A percentile compares a stretch with the other conserved stretches of the same genome.
Evolutionary conservation across 768 basidiomycete species (phyloP).

Genomic region (Hericium rajendrae): DNA sequence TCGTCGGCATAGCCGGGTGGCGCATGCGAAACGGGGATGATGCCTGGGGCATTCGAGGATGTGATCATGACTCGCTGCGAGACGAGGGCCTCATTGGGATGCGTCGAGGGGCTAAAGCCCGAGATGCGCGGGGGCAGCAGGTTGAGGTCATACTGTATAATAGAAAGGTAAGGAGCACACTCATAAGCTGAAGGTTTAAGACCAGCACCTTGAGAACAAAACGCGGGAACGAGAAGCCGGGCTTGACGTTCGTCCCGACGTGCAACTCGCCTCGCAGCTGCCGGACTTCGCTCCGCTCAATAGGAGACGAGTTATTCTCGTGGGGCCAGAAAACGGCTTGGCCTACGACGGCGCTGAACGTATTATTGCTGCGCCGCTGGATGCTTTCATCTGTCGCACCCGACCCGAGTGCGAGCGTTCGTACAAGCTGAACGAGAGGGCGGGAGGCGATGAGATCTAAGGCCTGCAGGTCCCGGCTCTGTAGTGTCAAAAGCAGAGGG

Average conservation of each 20-base stretch:
- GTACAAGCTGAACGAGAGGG: conserved; percentile 32
- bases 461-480: conserved; percentile 34
- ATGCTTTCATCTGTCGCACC: conserved; percentile 6
- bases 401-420: conserved; percentile 37
- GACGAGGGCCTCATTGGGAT: conserved; percentile 24
- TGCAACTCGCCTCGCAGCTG: conserved; percentile 41
- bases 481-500: conserved; percentile 39
- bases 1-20: conserved; percentile 38
- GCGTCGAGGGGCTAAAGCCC: conserved; percentile 28
- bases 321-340: conserved; percentile 40
- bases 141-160: conserved; percentile 33
- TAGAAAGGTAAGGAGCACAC: conserved; percentile 5
- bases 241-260: conserved; percentile 34
- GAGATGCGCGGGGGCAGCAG: conserved; percentile 34
- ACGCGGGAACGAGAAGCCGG: conserved; percentile 32
- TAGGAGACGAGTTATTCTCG: neutral
- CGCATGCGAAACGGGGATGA: conserved; percentile 33
- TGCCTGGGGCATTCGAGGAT: conserved; percentile 29
- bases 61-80: conserved; percentile 31
- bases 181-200: too few species aligned
- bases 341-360: conserved; percentile 32
- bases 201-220: conserved; percentile 34
- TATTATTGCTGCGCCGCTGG: conserved; percentile 34
- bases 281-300: conserved; percentile 1
- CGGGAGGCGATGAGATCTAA: conserved; percentile 40